Conservation (phyloP, 2,329 filamentous ascomycete species). For the Rutstroemia sp. region DNA sequence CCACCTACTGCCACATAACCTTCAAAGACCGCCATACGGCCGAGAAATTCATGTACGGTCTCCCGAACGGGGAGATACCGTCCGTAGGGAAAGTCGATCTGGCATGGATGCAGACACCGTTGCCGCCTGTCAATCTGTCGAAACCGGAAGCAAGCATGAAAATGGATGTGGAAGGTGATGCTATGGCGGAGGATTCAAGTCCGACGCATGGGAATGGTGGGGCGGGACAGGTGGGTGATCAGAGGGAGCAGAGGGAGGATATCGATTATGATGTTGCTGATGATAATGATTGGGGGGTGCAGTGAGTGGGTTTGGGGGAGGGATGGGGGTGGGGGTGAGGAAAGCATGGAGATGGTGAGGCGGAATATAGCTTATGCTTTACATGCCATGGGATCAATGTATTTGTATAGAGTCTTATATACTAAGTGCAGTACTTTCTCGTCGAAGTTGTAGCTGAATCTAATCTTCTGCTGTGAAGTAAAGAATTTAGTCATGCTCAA, state of each 20-base stretch:
- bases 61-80: constrained; percentile 51
- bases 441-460: no score
- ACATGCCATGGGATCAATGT: no score
- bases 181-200: constrained; percentile 20
- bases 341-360: background rate
- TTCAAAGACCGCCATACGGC: constrained; percentile 65
- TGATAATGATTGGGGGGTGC: constrained; percentile 31
- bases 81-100: constrained; percentile 58
- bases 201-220: constrained; percentile 9
- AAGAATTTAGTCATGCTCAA: no score
- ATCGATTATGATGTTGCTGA: constrained; percentile 36
- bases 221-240: constrained; percentile 9
- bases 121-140: constrained; percentile 20
- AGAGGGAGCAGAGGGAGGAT: constrained; percentile 19
- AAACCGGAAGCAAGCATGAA: background rate
- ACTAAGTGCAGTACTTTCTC: no score
- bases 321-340: background rate
- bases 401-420: no score
- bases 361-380: no score
- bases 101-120: constrained; percentile 45
- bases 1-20: constrained; percentile 44
- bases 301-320: background rate
- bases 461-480: no score
- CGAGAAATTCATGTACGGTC: constrained; percentile 58
- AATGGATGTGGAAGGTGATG: constrained; percentile 27